Evolutionary conservation across 2,329 filamentous ascomycete genomes (phyloP).

Genomic region (Lasiodiplodia sp.): DNA sequence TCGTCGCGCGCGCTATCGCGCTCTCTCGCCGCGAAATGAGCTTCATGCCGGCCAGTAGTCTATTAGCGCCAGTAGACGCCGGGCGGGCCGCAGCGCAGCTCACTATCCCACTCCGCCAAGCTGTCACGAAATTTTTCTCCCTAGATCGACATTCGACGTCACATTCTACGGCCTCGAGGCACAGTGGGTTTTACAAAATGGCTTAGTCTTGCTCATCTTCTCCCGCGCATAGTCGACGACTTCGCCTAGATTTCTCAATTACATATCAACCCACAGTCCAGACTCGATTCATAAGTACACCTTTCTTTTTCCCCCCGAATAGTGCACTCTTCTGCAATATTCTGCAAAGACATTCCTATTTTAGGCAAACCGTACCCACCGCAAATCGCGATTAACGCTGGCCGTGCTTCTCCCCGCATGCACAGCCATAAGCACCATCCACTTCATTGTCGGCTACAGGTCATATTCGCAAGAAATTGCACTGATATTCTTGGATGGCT

Average conservation of each 20-base stretch:
- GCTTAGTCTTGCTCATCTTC: not conserved
- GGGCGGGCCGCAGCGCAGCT: not conserved
- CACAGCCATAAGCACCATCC: conserved; percentile 13
- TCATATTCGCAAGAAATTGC: not conserved
- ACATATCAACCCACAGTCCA: not conserved
- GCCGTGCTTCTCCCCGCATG: conserved; percentile 20
- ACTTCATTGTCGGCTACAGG: not conserved
- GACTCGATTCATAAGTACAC: too few species aligned
- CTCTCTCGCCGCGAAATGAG: conserved; percentile 7
- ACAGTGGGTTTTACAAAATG: not conserved
- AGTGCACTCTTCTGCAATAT: not conserved
- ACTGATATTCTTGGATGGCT: not conserved
- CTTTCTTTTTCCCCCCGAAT: not conserved
- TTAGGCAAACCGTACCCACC: conserved; percentile 9
- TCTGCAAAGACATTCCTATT: not conserved
- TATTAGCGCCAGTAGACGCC: not conserved
- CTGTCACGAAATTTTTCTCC: conserved; percentile 8
- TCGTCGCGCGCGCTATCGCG: not conserved
- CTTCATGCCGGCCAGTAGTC: not conserved
- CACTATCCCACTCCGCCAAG: not conserved
- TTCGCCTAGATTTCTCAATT: not conserved
- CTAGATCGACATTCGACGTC: conserved; percentile 16
- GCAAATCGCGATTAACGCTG: conserved; percentile 4
- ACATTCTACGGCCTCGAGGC: not conserved
- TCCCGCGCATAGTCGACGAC: not conserved